Percentiles rank a stretch among this genome's conserved stretches.
Evolutionary conservation across 1,284 basidiomycete genomes (phyloP).

Genomic region (Tylopilus sp.): DNA sequence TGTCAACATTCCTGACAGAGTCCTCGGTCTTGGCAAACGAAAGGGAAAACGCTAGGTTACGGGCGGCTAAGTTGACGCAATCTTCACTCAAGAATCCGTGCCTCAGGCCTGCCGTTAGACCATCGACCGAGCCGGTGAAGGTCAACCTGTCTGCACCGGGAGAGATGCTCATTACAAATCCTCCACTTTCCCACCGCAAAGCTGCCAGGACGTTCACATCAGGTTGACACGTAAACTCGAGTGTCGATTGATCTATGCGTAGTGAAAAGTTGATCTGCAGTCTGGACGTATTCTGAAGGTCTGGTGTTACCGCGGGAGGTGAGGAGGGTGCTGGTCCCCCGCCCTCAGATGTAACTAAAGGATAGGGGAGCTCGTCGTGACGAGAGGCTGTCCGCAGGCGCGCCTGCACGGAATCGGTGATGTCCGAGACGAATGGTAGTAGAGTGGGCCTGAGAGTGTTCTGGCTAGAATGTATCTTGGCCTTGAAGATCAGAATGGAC

Average conservation of each 20-base stretch:
- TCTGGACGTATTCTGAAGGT: slow-evolving; percentile 38
- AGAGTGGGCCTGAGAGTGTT: slow-evolving; percentile 80
- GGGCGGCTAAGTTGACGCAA: slow-evolving; percentile 69
- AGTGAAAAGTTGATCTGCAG: slow-evolving; percentile 79
- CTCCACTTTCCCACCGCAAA: slow-evolving; percentile 88
- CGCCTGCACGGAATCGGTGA: slow-evolving; percentile 60
- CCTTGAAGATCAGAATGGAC: slow-evolving; percentile 67
- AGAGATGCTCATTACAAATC: slow-evolving; percentile 75
- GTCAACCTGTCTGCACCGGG: slow-evolving; percentile 67
- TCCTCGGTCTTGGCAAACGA: slow-evolving; percentile 54
- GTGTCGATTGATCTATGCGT: slow-evolving; percentile 82
- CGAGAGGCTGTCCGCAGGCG: slow-evolving; percentile 48
- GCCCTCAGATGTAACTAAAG: background rate
- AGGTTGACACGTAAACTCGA: slow-evolving; percentile 82
- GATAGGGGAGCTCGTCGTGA: slow-evolving; percentile 3
- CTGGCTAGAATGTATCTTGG: slow-evolving; percentile 80
- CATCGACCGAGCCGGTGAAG: slow-evolving; percentile 76
- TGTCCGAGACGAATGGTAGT: slow-evolving; percentile 77
- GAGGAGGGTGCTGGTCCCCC: slow-evolving; percentile 10
- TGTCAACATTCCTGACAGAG: slow-evolving; percentile 39
- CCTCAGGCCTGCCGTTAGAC: slow-evolving; percentile 72
- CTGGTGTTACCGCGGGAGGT: slow-evolving; percentile 8
- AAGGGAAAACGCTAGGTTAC: slow-evolving; percentile 71
- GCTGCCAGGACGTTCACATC: slow-evolving; percentile 86
- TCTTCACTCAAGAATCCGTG: slow-evolving; percentile 81